Conservation (phyloP, 495 filamentous ascomycete species). For the Glarea lozoyensis region DNA sequence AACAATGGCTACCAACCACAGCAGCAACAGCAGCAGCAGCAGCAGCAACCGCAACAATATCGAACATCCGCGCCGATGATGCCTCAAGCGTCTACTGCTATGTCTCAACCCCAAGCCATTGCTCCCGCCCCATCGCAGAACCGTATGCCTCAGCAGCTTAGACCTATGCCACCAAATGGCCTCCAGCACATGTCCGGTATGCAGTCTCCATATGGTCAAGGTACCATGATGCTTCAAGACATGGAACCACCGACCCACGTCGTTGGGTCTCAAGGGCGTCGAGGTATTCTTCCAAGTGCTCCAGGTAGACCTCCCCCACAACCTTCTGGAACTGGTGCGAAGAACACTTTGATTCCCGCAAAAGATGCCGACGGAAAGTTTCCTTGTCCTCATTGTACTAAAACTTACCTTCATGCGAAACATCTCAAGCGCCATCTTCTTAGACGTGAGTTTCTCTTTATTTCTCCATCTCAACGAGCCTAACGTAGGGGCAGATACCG, state of each 20-base stretch:
- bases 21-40: too few relatives aligned
- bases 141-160: constrained; percentile 37
- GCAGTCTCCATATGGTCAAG: constrained; percentile 40
- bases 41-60: too few relatives aligned
- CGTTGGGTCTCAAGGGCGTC: constrained; percentile 82
- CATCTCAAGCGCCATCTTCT: constrained; percentile 94
- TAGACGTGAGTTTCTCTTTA: constrained; percentile 62
- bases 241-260: constrained; percentile 71
- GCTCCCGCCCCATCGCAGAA: constrained; percentile 52
- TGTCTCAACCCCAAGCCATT: constrained; percentile 62
- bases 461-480: constrained; percentile 4
- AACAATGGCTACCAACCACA: constrained; percentile 41
- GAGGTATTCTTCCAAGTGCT: constrained; percentile 84
- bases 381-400: constrained; percentile 92
- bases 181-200: constrained; percentile 36
- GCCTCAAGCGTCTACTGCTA: constrained; percentile 54
- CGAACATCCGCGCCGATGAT: constrained; percentile 54
- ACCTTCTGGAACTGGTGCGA: constrained; percentile 50
- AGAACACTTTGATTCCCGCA: constrained; percentile 69
- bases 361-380: constrained; percentile 97
- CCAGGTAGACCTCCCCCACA: constrained; percentile 66
- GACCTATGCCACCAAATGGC: constrained; percentile 54
- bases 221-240: constrained; percentile 26
- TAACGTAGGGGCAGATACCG: constrained; percentile 59
- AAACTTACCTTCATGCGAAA: constrained; percentile 95